Evolutionary conservation across 2,329 filamentous ascomycete genomes (phyloP).

Genomic region (Diaporthe australafricana): DNA sequence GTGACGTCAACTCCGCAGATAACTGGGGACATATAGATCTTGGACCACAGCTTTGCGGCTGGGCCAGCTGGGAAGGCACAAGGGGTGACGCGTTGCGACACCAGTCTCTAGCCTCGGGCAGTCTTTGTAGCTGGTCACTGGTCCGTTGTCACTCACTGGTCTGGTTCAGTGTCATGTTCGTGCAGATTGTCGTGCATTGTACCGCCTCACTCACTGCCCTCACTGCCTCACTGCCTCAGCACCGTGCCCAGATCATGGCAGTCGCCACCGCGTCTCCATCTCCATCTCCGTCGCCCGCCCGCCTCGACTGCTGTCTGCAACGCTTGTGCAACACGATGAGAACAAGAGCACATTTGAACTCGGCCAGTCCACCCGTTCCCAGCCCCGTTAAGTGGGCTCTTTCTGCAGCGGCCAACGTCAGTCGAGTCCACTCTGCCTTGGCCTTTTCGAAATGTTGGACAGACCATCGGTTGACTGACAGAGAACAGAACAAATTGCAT

Average conservation of each 20-base stretch:
- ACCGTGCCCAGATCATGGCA: slow-evolving; percentile 11
- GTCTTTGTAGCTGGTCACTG: not conserved
- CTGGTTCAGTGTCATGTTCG: slow-evolving; percentile 20
- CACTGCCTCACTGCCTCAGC: slow-evolving; percentile 8
- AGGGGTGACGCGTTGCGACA: slow-evolving; percentile 4
- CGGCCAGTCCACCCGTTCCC: slow-evolving; percentile 4
- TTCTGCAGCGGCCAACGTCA: not conserved
- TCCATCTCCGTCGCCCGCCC: not conserved
- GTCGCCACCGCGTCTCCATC: not conserved
- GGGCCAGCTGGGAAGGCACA: no score
- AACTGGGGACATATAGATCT: slow-evolving; percentile 7
- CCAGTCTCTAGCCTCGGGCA: not conserved
- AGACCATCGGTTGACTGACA: no score
- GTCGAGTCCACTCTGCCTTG: slow-evolving; percentile 21
- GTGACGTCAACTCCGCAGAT: slow-evolving; percentile 20
- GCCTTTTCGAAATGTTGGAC: slow-evolving; percentile 15
- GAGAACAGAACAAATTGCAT: no score
- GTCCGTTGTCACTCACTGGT: not conserved
- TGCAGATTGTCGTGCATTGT: slow-evolving; percentile 7
- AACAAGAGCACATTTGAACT: not conserved
- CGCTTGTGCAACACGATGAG: not conserved
- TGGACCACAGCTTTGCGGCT: not conserved
- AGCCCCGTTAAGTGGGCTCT: slow-evolving; percentile 18
- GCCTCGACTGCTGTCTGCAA: not conserved
- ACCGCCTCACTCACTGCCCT: not conserved